Evolutionary conservation across 805 yeast genomes (phyloP).

Genomic region (Vanderwaltozyma polyspora): DNA sequence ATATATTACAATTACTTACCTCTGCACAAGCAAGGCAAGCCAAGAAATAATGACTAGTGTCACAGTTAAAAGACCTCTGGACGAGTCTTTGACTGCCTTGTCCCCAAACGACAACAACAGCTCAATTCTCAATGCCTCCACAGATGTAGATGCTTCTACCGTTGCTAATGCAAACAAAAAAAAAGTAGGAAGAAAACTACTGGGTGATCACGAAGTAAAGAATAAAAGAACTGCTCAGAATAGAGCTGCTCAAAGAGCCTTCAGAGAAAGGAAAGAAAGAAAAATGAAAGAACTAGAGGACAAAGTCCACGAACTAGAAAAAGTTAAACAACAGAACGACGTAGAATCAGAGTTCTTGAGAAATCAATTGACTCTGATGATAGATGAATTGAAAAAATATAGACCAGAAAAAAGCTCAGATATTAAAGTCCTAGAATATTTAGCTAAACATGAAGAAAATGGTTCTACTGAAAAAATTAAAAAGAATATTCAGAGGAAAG

Average conservation of each 20-base stretch:
- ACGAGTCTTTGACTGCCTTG: too few species aligned
- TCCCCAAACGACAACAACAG: too few species aligned
- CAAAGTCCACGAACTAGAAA: conserved; percentile 63
- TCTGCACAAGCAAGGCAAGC: too few species aligned
- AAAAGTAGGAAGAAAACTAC: conserved; percentile 2
- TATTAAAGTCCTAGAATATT: conserved; percentile 18
- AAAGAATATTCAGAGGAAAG: conserved; percentile 12
- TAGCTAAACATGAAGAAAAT: conserved; percentile 10
- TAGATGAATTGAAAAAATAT: conserved; percentile 57
- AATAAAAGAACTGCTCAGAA: conserved; percentile 90
- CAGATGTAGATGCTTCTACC: too few species aligned
- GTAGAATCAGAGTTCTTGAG: conserved; percentile 67
- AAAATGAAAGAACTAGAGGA: conserved; percentile 79
- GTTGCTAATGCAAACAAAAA: background rate
- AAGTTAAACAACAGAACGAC: conserved; percentile 52
- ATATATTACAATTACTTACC: too few species aligned
- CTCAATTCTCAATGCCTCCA: too few species aligned
- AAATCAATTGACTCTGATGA: conserved; percentile 64
- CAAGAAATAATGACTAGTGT: background rate
- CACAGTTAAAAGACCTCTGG: background rate
- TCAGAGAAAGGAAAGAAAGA: conserved; percentile 83
- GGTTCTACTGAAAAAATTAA: conserved; percentile 2
- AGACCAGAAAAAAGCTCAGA: conserved; percentile 31
- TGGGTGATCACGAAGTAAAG: conserved; percentile 58
- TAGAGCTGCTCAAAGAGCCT: conserved; percentile 95